phyloP scores from a whole-genome alignment of 306 rosid genomes.

The Cercis canadensis region DNA sequence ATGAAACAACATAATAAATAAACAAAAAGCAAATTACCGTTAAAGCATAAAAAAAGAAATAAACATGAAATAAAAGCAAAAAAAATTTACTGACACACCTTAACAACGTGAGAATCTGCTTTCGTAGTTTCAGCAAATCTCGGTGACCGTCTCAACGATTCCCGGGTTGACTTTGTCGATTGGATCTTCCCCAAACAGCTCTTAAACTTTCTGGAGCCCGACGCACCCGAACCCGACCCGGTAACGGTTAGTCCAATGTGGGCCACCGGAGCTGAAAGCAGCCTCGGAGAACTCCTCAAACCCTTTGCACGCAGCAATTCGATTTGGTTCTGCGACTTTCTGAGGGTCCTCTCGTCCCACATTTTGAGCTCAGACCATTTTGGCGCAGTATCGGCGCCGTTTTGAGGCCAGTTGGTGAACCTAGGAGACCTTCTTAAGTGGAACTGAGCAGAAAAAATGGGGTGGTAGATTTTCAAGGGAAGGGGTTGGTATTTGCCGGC shows the following conservation, averaged over 20 bases:
- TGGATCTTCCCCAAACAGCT: constrained; percentile 13
- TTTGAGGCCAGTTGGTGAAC: not conserved
- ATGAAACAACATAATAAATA: too few species aligned
- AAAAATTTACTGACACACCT: constrained; percentile 42
- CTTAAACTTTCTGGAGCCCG: constrained; percentile 8
- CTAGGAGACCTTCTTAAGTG: constrained; percentile 36
- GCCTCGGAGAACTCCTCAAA: constrained; percentile 47
- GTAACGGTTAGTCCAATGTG: not conserved
- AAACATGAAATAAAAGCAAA: not conserved
- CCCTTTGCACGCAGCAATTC: not conserved
- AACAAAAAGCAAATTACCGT: too few species aligned
- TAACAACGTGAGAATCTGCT: not conserved
- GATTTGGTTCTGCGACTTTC: not conserved
- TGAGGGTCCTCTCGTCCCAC: constrained; percentile 3
- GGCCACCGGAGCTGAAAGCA: not conserved
- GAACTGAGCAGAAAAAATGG: not conserved
- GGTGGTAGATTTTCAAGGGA: constrained; percentile 16
- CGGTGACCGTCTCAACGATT: constrained; percentile 38
- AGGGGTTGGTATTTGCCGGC: not conserved
- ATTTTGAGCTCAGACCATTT: not conserved
- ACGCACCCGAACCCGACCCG: not conserved
- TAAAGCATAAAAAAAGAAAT: not conserved
- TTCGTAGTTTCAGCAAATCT: constrained; percentile 21
- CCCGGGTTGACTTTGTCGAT: not conserved
- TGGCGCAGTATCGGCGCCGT: not conserved